Evolutionary conservation across 352 stramenopile species (phyloP).

Genomic region (Phytophthora idaei): DNA sequence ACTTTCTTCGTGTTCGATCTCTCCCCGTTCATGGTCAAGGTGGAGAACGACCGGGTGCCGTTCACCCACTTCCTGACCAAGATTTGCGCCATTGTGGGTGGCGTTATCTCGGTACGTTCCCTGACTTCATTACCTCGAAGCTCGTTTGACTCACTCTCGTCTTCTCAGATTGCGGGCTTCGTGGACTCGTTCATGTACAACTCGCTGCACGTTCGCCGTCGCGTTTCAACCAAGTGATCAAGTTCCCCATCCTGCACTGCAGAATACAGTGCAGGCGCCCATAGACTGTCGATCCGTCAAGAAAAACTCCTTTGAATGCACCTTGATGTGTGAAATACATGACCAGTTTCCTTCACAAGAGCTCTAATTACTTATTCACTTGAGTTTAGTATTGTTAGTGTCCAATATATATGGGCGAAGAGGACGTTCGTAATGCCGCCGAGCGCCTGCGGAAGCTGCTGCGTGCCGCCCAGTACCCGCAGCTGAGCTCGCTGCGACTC

Average conservation of each 20-base stretch:
- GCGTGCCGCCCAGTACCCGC: constrained; percentile 55
- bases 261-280: constrained; percentile 10
- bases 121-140: neutral
- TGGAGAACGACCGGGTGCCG: constrained; percentile 81
- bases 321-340: neutral
- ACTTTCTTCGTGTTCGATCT: constrained; percentile 88
- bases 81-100: constrained; percentile 83
- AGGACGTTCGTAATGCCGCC: constrained; percentile 59
- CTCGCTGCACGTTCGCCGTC: constrained; percentile 66
- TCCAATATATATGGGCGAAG: constrained; percentile 11
- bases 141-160: neutral
- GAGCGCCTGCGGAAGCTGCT: constrained; percentile 66
- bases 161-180: constrained; percentile 80
- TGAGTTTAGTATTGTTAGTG: neutral
- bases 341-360: neutral
- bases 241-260: constrained; percentile 18
- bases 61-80: constrained; percentile 88
- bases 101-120: constrained; percentile 78
- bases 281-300: constrained; percentile 34
- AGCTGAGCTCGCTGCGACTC: constrained; percentile 40
- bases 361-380: neutral
- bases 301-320: constrained; percentile 1
- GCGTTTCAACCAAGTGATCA: constrained; percentile 35
- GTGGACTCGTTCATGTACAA: constrained; percentile 90
- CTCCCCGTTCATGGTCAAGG: constrained; percentile 87